Evolutionary conservation across 2,329 filamentous ascomycete genomes (phyloP), one percentile per base, ranked within the genome.

Genomic region (Fusarium annulatum): DNA sequence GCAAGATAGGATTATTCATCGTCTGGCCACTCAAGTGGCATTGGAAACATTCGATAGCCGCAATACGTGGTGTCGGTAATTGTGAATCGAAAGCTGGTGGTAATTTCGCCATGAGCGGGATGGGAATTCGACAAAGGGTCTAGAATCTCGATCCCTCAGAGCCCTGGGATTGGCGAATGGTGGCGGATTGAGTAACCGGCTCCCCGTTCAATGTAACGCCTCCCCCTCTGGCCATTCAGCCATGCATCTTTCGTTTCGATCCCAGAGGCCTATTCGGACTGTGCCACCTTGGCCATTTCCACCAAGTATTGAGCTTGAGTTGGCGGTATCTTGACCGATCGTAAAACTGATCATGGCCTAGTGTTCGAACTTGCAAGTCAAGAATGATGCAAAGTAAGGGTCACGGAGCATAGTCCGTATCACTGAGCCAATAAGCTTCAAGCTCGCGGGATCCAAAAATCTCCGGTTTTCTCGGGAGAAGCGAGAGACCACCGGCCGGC

Each of bases 131-230:
- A 41, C 52, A 48, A 36, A 33, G 58, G 60, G 59, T 51, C 63
- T 69, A 61, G 64, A 77, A 76, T 76, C 76, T 77, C 72, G 74
- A 77, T 78, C 51, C 62, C 61, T 67, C 34, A 42, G 57, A 63
- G 65, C 33, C 41, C 33, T 57, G 33, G 49, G 48, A 69, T 66
- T 67, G 70, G 67, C 16, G 61, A 64, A 23, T 49, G 41, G 42
- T 45, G 21, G 28, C 45, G 66, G 69, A 42, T 55, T 41, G 34
- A 53, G 57, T 48, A 61, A 28, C 61, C 72, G 60, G 36, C 61
- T 61, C 73, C 67, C 70, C 74, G 60, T 56, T 16, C 23, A 52
- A 55, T 63, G 61, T 61, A 56, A 53, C 66, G 43, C 62, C 49
- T 71, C 56, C 38, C 52, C 38, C 68, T 53, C 42, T 45, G n/a